A percentile compares a stretch with the other conserved stretches of the same genome.
Conservation (phyloP, 2,329 filamentous ascomycete genomes). For the Fusarium sp. region DNA sequence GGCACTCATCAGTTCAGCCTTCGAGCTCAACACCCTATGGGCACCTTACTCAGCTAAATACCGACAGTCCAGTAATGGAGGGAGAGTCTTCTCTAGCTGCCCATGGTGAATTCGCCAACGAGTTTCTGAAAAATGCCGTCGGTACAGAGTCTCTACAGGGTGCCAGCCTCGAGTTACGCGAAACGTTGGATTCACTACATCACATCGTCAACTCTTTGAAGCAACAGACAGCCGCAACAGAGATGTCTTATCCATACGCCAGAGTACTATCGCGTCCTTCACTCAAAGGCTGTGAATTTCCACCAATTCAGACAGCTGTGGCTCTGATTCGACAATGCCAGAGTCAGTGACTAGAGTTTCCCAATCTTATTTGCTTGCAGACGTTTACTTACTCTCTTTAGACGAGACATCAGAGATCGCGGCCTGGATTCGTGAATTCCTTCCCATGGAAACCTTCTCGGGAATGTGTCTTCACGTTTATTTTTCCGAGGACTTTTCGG, state of each 20-base stretch:
- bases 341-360: conserved; percentile 27
- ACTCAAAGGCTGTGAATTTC: conserved; percentile 34
- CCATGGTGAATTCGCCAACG: conserved; percentile 59
- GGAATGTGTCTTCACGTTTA: conserved; percentile 51
- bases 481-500: conserved; percentile 48
- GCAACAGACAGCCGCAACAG: conserved; percentile 39
- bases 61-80: conserved; percentile 52
- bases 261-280: conserved; percentile 35
- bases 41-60: conserved; percentile 29
- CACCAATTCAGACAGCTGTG: conserved; percentile 42
- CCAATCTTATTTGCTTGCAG: not conserved
- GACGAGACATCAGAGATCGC: conserved; percentile 39
- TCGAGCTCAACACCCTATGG: conserved; percentile 35
- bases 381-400: not conserved
- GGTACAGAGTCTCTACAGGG: conserved; percentile 44
- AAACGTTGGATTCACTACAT: conserved; percentile 51
- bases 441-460: conserved; percentile 46
- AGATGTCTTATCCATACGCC: conserved; percentile 43
- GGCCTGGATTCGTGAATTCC: conserved; percentile 47
- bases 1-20: conserved; percentile 25
- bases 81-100: conserved; percentile 59
- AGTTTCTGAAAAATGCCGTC: conserved; percentile 56
- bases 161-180: conserved; percentile 48
- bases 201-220: conserved; percentile 44
- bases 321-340: conserved; percentile 36